Percentiles rank a stretch among this genome's conserved stretches.
These are phyloP conservation scores for Colletotrichum salicis DNA, from an alignment of 2,329 filamentous ascomycete genomes.

Conservation along the genomic window DNA sequence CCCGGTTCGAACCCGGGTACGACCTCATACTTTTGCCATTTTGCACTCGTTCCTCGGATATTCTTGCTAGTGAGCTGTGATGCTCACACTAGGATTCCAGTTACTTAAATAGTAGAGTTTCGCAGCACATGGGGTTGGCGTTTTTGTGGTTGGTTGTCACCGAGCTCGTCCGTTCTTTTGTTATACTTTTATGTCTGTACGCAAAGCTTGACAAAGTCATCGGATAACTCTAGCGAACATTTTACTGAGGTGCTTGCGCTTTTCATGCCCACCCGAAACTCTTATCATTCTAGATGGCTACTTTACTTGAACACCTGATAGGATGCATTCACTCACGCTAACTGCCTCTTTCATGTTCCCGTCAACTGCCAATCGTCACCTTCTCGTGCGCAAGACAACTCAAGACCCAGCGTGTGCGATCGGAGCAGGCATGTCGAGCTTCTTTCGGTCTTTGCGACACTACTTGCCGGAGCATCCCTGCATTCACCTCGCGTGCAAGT, in stretches of 20 bases:
- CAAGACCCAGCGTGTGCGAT: constrained; percentile 15
- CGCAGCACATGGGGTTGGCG: no score
- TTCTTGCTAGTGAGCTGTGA: background rate
- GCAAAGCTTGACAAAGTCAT: no score
- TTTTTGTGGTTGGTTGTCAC: no score
- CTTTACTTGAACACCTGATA: background rate
- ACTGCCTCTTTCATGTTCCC: no score
- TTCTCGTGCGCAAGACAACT: background rate
- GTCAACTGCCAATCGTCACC: background rate
- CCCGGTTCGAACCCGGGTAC: constrained; percentile 36
- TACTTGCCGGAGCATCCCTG: constrained; percentile 24
- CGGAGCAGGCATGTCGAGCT: constrained; percentile 16
- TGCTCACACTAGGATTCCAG: background rate
- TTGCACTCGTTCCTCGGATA: background rate
- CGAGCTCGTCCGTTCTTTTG: no score
- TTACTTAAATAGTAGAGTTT: no score
- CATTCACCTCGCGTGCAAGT: background rate
- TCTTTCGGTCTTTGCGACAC: constrained; percentile 8
- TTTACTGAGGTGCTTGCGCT: background rate
- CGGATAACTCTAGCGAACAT: no score
- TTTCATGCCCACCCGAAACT: background rate
- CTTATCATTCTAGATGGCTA: background rate
- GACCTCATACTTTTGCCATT: constrained; percentile 5
- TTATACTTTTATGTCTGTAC: no score
- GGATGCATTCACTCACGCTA: background rate